Evolutionary conservation across 805 yeast genomes (phyloP).

Genomic region (Suhomyces kilbournensis): DNA sequence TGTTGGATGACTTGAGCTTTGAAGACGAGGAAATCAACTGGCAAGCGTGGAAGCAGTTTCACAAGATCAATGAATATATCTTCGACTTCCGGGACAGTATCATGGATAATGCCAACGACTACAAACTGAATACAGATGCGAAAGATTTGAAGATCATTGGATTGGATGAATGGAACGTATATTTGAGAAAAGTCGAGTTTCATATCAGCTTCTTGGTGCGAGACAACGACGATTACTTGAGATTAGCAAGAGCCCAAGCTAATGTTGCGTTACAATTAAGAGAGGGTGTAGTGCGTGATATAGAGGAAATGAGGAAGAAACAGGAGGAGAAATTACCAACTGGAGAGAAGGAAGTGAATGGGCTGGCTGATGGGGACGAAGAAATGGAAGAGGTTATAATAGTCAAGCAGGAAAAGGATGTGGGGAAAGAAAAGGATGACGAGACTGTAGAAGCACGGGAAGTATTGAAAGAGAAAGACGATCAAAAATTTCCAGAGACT

Average conservation of each 20-base stretch:
- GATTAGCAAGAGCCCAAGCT: constrained; percentile 40
- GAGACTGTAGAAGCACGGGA: background rate
- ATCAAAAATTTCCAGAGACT: background rate
- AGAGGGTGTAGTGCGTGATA: constrained; percentile 23
- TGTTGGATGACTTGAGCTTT: constrained; percentile 47
- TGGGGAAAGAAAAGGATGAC: background rate
- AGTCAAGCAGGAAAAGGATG: background rate
- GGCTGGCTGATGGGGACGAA: background rate
- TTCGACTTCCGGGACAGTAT: constrained; percentile 55
- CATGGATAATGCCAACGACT: constrained; percentile 26
- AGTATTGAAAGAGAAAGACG: background rate
- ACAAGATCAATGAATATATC: constrained; percentile 52
- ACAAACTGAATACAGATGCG: constrained; percentile 13
- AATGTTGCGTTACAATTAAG: constrained; percentile 42
- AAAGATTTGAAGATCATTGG: constrained; percentile 23
- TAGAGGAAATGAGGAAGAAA: constrained; percentile 1
- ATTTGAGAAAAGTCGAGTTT: constrained; percentile 37
- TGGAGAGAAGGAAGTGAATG: background rate
- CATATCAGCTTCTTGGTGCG: constrained; percentile 50
- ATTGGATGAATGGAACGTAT: constrained; percentile 31
- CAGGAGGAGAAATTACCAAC: background rate
- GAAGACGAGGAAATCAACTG: constrained; percentile 19
- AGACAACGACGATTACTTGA: constrained; percentile 60
- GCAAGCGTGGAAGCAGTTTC: constrained; percentile 50
- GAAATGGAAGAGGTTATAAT: background rate